Base-by-base conservation (phyloP, 2,329 filamentous ascomycete species). In the Calcarisporium arbuscula region DNA sequence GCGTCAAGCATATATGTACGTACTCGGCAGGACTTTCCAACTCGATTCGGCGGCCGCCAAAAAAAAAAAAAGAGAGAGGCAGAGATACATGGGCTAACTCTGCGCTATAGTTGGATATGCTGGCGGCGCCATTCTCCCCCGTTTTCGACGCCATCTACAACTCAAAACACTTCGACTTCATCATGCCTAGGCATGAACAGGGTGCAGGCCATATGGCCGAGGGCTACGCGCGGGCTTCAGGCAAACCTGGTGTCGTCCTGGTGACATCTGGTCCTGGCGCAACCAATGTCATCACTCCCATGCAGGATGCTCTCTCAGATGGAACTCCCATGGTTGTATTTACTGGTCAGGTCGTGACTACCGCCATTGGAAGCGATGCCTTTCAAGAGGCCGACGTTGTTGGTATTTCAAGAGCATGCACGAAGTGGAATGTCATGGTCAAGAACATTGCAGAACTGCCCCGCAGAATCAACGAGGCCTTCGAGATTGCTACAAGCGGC, bases 111-210 rank as follows among this genome's bases (percentile, higher is more conserved):
- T 89, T 54, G 84, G 84, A 42, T 96, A 96, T 65, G 86, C 90
- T 47, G 90, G 90, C 52, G 90, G 92, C 57, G 89, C 92, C 47
- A 96, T 96, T 64, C 80, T 96, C 22, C n/a, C 92, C 92, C 51
- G 90, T 96, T 28, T 96, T 95, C 68, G 92, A 98, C 62, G 92
- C 92, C 54, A 96, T 98, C 58, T 94, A 94, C 75, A 95, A 95
- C 70, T 96, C 90, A 38, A 80, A 85, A 68, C 84, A 95, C 64
- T 95, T 96, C 68, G 82, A 95, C 43, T 96, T 98, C 57, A 80
- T 96, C 60, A 79, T 96, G 8, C 92, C 92, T 19, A 80, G 85
- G 63, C 92, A 98, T 65, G 90, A 96, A 67, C 92, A 98, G 66
- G 90, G n/a, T n/a, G n/a, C n/a, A n/a, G 14, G 22, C 27, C 23